Percentiles rank a stretch among this genome's conserved stretches.
These are phyloP conservation scores for Tuber indicum DNA, from an alignment of 495 filamentous ascomycete genomes.

Conservation along the genomic window DNA sequence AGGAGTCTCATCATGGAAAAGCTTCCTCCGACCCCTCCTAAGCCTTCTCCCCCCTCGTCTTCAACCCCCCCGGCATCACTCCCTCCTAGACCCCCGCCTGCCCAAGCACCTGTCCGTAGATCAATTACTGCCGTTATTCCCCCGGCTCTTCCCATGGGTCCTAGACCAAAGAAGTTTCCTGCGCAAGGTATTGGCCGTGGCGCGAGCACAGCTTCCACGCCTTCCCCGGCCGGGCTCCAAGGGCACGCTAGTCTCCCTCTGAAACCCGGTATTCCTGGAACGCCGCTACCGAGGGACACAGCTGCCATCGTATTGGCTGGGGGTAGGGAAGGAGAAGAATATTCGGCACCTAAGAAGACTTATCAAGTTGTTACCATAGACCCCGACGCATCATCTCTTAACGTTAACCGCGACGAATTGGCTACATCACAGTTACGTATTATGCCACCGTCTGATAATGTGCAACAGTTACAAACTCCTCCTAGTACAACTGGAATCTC, in stretches of 20 bases:
- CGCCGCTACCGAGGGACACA: constrained; percentile 38
- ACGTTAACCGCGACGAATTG: not conserved
- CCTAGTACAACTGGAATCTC: not conserved
- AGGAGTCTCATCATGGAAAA: constrained; percentile 22
- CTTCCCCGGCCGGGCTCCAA: constrained; percentile 11
- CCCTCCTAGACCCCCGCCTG: constrained; percentile 30
- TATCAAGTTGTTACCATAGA: constrained; percentile 25
- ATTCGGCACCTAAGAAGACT: constrained; percentile 30
- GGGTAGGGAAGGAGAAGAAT: constrained; percentile 23
- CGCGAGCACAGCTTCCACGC: constrained; percentile 6
- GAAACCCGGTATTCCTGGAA: constrained; percentile 39
- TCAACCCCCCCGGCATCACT: constrained; percentile 26
- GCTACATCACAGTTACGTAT: not conserved
- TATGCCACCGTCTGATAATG: not conserved
- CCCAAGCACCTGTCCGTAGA: constrained; percentile 22
- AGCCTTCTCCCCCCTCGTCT: constrained; percentile 21
- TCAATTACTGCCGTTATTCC: constrained; percentile 21
- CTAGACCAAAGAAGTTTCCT: constrained; percentile 34
- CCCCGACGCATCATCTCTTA: not conserved
- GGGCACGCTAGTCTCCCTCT: constrained; percentile 38
- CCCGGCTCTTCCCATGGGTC: constrained; percentile 38
- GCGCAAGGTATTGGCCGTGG: constrained; percentile 40
- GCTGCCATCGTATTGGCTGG: constrained; percentile 40
- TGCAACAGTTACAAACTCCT: not conserved
- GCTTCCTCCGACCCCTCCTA: constrained; percentile 32